A percentile compares a stretch with the other conserved stretches of the same genome.
These are phyloP conservation scores for Daldinia loculata DNA, from an alignment of 495 filamentous ascomycete species.

Conservation along the genomic window DNA sequence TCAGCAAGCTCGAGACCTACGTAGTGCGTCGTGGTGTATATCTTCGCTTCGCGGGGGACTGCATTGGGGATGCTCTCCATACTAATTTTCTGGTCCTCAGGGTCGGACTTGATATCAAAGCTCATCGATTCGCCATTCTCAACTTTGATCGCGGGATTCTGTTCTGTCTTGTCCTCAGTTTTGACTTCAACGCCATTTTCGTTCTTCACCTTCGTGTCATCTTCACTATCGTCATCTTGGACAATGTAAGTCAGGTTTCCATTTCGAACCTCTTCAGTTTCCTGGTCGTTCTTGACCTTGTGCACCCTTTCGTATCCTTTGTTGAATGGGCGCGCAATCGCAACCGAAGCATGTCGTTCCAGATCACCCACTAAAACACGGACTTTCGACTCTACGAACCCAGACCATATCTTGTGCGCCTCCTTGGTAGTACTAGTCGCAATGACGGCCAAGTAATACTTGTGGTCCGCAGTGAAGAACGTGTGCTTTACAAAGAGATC, in stretches of 20 bases:
- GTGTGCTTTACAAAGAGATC: slow-evolving; percentile 86
- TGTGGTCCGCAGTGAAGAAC: slow-evolving; percentile 92
- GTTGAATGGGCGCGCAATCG: slow-evolving; percentile 88
- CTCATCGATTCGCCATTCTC: slow-evolving; percentile 24
- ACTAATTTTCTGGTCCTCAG: slow-evolving; percentile 41
- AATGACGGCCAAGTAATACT: slow-evolving; percentile 91
- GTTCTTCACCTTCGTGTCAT: slow-evolving; percentile 53
- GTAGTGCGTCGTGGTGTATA: slow-evolving; percentile 89
- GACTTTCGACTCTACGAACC: slow-evolving; percentile 91
- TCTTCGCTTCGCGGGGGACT: slow-evolving; percentile 50
- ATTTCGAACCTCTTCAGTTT: slow-evolving; percentile 73
- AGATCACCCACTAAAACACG: slow-evolving; percentile 82
- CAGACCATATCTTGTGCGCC: slow-evolving; percentile 85
- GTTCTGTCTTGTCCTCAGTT: slow-evolving; percentile 37
- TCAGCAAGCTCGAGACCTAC: slow-evolving; percentile 78
- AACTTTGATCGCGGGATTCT: slow-evolving; percentile 62
- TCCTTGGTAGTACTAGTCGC: slow-evolving; percentile 87
- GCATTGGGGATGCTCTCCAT: slow-evolving; percentile 30
- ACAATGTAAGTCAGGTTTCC: slow-evolving; percentile 76
- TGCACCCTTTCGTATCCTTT: slow-evolving; percentile 89
- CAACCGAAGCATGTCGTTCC: slow-evolving; percentile 76
- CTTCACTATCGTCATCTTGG: slow-evolving; percentile 55
- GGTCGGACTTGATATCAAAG: slow-evolving; percentile 49
- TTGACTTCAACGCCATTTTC: slow-evolving; percentile 57
- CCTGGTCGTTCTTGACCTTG: slow-evolving; percentile 71